These are phyloP conservation scores for Fusarium globosum DNA, from an alignment of 2,329 filamentous ascomycete genomes.

Conservation along the genomic window DNA sequence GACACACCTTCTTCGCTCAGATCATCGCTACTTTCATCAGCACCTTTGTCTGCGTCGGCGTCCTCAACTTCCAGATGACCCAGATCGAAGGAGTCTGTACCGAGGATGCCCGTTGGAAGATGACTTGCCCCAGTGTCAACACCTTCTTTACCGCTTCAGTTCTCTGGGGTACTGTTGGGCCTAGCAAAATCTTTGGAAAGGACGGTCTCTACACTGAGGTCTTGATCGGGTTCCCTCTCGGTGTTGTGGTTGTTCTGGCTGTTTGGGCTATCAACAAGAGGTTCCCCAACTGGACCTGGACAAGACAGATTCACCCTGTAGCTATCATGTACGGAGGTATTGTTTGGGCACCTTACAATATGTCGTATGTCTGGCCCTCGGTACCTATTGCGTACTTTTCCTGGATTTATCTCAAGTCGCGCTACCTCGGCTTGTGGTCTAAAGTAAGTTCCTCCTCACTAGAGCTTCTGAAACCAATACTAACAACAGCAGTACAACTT, in stretches of 20 bases:
- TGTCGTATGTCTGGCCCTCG: conserved; percentile 63
- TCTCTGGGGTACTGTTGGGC: conserved; percentile 66
- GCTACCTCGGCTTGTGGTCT: conserved; percentile 63
- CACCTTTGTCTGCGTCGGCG: conserved; percentile 61
- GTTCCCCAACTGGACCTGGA: conserved; percentile 54
- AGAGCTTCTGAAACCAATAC: neutral
- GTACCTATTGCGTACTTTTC: conserved; percentile 64
- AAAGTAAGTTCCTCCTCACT: conserved; percentile 51
- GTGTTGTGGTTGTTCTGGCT: conserved; percentile 57
- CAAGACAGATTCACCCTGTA: conserved; percentile 60
- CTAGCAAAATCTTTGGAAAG: conserved; percentile 61
- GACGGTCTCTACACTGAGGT: conserved; percentile 60
- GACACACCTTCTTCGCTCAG: conserved; percentile 68
- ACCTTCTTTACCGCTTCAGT: conserved; percentile 68
- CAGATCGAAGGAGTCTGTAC: conserved; percentile 63
- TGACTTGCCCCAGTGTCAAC: conserved; percentile 64
- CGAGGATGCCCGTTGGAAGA: conserved; percentile 57
- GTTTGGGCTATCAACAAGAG: conserved; percentile 55
- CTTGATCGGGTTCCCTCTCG: conserved; percentile 62
- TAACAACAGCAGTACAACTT: conserved; percentile 59
- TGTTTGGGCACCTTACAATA: conserved; percentile 61
- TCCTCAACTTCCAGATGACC: conserved; percentile 62
- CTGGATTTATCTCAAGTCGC: conserved; percentile 63
- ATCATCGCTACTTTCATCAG: conserved; percentile 67
- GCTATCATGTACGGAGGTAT: conserved; percentile 60